Evolutionary conservation across 1,284 basidiomycete genomes (phyloP).

Genomic region (Cryptococcus sp.): DNA sequence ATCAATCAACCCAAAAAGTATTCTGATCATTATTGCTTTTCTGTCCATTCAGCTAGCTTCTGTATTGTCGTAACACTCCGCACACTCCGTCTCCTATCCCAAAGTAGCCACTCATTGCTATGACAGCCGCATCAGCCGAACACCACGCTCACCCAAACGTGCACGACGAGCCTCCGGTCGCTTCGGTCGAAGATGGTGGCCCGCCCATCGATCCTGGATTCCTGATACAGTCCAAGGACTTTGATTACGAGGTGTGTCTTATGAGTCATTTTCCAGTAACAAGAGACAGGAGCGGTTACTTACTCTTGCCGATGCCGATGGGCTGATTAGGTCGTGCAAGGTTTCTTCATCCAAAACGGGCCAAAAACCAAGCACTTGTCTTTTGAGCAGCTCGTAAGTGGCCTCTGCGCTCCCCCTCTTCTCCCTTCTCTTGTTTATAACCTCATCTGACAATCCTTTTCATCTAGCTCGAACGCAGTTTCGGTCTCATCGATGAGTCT

Average conservation of each 20-base stretch:
- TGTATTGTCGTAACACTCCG: no score
- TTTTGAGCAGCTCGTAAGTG: slow-evolving; percentile 43
- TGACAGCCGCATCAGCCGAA: no score
- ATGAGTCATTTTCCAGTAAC: background rate
- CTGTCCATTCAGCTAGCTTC: no score
- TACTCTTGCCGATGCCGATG: background rate
- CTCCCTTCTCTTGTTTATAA: background rate
- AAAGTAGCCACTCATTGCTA: no score
- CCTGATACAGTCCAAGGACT: slow-evolving; percentile 32
- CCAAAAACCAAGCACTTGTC: slow-evolving; percentile 34
- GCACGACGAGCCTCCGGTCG: slow-evolving; percentile 41
- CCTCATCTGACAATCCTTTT: background rate
- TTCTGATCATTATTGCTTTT: no score
- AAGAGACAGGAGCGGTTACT: background rate
- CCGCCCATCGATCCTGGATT: slow-evolving; percentile 29
- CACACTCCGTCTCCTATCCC: no score
- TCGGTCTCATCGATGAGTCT: slow-evolving; percentile 45
- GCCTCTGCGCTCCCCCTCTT: background rate
- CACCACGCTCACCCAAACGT: background rate
- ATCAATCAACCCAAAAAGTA: no score
- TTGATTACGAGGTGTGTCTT: slow-evolving; percentile 37
- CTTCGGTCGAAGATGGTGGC: slow-evolving; percentile 39
- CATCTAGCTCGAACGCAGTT: slow-evolving; percentile 36
- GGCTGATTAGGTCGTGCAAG: slow-evolving; percentile 31
- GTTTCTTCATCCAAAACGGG: slow-evolving; percentile 47